Conservation (phyloP, 2,329 filamentous ascomycete genomes). For the Mycosphaerella sp. region DNA sequence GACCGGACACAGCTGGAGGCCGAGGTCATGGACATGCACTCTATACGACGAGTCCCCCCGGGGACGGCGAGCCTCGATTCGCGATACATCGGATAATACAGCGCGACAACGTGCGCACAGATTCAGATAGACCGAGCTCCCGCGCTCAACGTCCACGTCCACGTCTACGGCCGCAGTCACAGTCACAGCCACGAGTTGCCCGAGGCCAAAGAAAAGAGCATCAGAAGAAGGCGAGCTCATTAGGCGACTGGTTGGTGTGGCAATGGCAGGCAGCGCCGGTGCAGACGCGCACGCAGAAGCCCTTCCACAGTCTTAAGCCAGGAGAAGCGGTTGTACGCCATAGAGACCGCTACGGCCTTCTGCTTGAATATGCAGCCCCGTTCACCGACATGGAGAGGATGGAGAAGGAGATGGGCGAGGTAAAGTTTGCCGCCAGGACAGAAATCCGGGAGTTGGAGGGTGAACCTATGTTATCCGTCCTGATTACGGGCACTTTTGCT, state of each 20-base stretch:
- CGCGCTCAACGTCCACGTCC: too few species aligned
- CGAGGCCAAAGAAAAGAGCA: background rate
- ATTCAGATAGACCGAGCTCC: background rate
- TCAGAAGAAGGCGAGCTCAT: too few species aligned
- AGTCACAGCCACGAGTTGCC: background rate
- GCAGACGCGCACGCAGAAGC: slow-evolving; percentile 10
- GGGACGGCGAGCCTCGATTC: background rate
- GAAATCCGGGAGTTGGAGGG: too few species aligned
- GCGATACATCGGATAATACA: background rate
- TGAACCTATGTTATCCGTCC: slow-evolving; percentile 9
- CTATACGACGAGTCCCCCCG: slow-evolving; percentile 1
- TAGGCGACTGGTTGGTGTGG: background rate
- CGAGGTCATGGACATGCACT: background rate
- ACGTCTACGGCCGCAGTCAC: too few species aligned
- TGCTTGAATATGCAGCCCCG: slow-evolving; percentile 19
- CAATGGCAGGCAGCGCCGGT: slow-evolving; percentile 4
- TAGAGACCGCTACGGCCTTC: slow-evolving; percentile 14
- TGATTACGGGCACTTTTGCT: slow-evolving; percentile 18
- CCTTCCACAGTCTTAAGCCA: slow-evolving; percentile 16
- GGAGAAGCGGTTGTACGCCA: slow-evolving; percentile 21
- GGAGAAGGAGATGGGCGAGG: slow-evolving; percentile 7
- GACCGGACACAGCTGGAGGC: background rate
- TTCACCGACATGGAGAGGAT: background rate
- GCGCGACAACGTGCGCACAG: too few species aligned
- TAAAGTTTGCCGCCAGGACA: too few species aligned